A percentile compares a stretch with the other conserved stretches of the same genome.
Conservation (phyloP, 305 asterid species). For the Rubia balearica region DNA sequence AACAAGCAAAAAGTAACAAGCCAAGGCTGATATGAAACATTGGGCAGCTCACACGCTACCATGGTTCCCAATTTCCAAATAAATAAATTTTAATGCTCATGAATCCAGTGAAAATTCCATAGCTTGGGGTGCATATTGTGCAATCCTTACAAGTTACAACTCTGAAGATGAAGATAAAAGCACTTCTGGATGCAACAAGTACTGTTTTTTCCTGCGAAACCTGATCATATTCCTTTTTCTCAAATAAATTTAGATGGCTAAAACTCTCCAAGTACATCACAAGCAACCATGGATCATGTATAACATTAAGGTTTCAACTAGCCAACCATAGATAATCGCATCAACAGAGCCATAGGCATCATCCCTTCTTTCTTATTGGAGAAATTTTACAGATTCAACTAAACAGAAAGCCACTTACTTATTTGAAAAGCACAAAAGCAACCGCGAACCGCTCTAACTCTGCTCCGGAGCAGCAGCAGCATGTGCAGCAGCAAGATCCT, state of each 20-base stretch:
- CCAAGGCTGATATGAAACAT: neutral
- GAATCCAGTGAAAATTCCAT: neutral
- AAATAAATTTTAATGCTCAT: neutral
- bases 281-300: neutral
- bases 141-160: neutral
- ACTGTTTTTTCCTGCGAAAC: neutral
- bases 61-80: neutral
- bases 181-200: neutral
- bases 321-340: neutral
- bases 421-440: neutral
- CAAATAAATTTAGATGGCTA: neutral
- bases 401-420: neutral
- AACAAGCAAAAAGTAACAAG: neutral
- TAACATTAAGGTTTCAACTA: too few relatives aligned
- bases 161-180: neutral
- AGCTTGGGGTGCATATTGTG: neutral
- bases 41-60: neutral
- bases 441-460: neutral
- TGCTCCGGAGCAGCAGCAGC: constrained; percentile 39
- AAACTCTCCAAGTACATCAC: neutral
- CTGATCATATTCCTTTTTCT: neutral
- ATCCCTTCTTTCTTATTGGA: neutral
- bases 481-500: constrained; percentile 62
- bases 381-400: neutral
- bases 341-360: neutral